phyloP scores from a whole-genome alignment of 179 eudicot genomes.

The Corrigiola litoralis region DNA sequence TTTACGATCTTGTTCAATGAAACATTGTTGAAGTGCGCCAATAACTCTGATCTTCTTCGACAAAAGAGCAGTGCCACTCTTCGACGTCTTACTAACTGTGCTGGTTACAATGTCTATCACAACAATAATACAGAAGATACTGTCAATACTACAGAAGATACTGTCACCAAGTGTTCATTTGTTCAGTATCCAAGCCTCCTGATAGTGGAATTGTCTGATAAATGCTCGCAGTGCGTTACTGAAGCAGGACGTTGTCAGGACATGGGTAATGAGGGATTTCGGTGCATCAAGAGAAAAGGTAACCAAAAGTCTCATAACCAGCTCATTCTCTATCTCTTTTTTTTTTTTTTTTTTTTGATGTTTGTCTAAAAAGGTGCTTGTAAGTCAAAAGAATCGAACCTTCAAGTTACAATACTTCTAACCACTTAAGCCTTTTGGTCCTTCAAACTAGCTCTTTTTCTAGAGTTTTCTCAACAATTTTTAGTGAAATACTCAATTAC shows the following conservation, averaged over 20 bases:
- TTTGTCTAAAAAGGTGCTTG: too few relatives aligned
- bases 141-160: neutral
- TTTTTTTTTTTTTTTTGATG: neutral
- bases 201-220: slow-evolving; percentile 16
- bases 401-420: too few relatives aligned
- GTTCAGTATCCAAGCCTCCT: slow-evolving; percentile 15
- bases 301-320: neutral
- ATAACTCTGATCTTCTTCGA: neutral
- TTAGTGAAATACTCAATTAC: too few relatives aligned
- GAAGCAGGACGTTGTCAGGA: slow-evolving; percentile 24
- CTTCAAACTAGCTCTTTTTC: too few relatives aligned
- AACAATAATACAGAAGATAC: neutral
- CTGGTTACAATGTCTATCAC: neutral
- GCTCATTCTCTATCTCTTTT: neutral
- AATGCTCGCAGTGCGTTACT: slow-evolving; percentile 20
- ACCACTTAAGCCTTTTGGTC: too few relatives aligned
- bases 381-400: too few relatives aligned
- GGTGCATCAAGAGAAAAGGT: slow-evolving; percentile 31
- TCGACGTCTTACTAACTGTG: slow-evolving; percentile 10
- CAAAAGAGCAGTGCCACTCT: neutral
- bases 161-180: neutral
- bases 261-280: slow-evolving; percentile 3
- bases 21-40: slow-evolving; percentile 18
- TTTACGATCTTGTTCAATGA: neutral
- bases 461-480: too few relatives aligned